These are phyloP conservation scores for Fusarium sp. DNA, from an alignment of 2,329 filamentous ascomycete genomes.

Conservation along the genomic window DNA sequence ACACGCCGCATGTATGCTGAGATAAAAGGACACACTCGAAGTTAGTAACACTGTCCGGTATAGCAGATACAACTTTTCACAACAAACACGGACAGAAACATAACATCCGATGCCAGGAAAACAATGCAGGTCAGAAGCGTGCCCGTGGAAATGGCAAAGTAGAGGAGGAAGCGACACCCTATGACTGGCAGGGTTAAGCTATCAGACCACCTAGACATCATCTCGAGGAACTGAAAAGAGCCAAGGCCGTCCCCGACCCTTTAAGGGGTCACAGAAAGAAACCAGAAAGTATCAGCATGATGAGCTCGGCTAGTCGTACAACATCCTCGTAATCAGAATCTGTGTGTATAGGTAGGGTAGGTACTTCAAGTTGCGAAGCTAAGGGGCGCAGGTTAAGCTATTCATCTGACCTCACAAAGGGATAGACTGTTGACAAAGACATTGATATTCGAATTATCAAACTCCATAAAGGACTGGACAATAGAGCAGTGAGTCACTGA, in stretches of 20 bases:
- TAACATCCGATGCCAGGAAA: neutral
- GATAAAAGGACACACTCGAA: neutral
- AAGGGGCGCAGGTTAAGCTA: neutral
- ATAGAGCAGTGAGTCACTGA: neutral
- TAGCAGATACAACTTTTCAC: neutral
- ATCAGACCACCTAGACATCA: neutral
- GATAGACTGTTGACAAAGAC: neutral
- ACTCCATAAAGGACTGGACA: neutral
- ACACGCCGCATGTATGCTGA: neutral
- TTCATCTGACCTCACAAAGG: too few relatives aligned
- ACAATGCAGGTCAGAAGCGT: neutral
- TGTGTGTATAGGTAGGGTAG: neutral
- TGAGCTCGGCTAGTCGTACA: neutral
- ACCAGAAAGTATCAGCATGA: neutral
- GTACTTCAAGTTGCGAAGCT: neutral
- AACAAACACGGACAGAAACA: neutral
- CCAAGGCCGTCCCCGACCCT: neutral
- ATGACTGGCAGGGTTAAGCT: neutral
- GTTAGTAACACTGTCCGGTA: neutral
- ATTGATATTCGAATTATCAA: neutral
- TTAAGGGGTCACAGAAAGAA: neutral
- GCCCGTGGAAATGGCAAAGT: neutral
- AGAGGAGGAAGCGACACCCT: neutral
- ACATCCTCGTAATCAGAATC: neutral
- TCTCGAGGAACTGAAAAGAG: neutral